Evolutionary conservation across 352 stramenopile genomes (phyloP), one percentile per base, ranked within the genome.

Genomic region (Aphanomyces invadans): DNA sequence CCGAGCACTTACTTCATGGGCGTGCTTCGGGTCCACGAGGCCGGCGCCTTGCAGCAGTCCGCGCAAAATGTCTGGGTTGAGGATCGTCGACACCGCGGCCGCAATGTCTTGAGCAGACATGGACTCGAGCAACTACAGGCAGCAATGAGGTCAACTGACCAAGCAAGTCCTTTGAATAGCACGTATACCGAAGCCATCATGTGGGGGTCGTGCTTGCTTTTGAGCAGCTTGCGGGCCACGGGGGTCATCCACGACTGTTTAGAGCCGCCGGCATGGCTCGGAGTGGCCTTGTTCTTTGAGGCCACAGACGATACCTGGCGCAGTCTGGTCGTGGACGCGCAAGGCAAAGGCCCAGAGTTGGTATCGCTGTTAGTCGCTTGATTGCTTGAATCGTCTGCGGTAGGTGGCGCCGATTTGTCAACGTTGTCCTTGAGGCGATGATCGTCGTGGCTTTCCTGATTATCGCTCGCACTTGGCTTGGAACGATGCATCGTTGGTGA

Each of bases 221-320:
- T 57, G 17, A 57, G 25, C 2, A 67, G 60, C 21, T 57, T 59
- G 2, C 60, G 60, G 4, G 38, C 60, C 11, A 48, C 21, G 2
- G 45, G 25, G 21, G 60, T 39, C 17, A 51, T 42, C 21, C 32
- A 23, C 19, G 45, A 26, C 45, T n/a, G 45, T 3, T 21, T 26
- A 15, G 21, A 53, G 9, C 19, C 19, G n/a, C 17, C 7, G 4
- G 42, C 26, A 12, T 44, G 28, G 42, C 23, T 44, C 26, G 45
- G 23, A 55, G 17, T 23, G 31, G 49, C 52, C 19, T 21, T 25
- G 19, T 10, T 64, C 10, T 42, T 42, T 42, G 15, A 7, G 36
- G 36, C 36, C 7, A 42, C 36, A 42, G 36, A 42, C 7, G 36
- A 42, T 7, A 15, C 36, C 7, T 7, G 36, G 36, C 7, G 36